phyloP scores from a whole-genome alignment of 202 grass and related monocot genomes.

The Carex sylvatica region DNA sequence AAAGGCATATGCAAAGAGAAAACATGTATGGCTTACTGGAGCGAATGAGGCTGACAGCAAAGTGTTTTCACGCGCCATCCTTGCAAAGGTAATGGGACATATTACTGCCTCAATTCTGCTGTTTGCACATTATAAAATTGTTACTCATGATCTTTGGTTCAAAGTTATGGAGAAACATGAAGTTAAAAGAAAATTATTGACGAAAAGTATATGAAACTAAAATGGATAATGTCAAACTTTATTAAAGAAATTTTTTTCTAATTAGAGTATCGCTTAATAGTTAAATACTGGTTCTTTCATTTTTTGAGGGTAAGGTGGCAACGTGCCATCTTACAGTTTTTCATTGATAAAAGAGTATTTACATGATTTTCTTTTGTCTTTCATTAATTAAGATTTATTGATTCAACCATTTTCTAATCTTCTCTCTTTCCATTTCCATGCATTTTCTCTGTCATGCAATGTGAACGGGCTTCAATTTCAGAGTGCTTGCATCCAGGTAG shows the following conservation, averaged over 20 bases:
- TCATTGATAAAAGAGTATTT: too few relatives aligned
- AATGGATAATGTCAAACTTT: neutral
- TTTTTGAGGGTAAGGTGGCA: too few relatives aligned
- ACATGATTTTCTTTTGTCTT: neutral
- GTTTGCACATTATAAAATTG: neutral
- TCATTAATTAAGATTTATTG: neutral
- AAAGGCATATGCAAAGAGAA: conserved; percentile 46
- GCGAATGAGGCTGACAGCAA: conserved; percentile 84
- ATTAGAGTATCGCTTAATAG: neutral
- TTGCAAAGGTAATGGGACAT: conserved; percentile 55
- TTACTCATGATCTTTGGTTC: neutral
- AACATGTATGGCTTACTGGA: conserved; percentile 64
- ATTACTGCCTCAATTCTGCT: too few relatives aligned
- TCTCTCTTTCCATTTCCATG: neutral
- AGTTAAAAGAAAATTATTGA: neutral
- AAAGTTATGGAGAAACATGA: neutral
- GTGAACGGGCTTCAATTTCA: conserved; percentile 23
- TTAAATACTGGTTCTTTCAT: neutral
- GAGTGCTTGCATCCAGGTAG: conserved; percentile 89
- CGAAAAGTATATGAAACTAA: neutral
- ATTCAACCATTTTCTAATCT: neutral
- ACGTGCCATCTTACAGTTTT: too few relatives aligned
- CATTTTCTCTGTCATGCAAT: neutral
- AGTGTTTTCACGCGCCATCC: conserved; percentile 81
- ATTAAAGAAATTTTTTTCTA: neutral